Evolutionary conservation across 371 early-diverging fungal species (phyloP).

Genomic region (Apophysomyces variabilis): DNA sequence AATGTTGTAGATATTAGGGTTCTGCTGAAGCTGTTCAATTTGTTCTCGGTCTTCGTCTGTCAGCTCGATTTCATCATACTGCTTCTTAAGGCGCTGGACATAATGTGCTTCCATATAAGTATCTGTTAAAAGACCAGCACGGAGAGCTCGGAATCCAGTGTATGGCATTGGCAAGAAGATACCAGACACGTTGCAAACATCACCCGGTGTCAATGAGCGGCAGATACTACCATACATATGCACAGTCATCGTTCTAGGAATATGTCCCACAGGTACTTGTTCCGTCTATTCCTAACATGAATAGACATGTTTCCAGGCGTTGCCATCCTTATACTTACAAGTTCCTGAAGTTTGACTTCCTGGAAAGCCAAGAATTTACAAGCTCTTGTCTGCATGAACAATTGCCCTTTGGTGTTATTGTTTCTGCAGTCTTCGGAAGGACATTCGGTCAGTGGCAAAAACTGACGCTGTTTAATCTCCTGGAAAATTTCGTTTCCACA

Average conservation of each 20-base stretch:
- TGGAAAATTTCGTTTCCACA: slow-evolving; percentile 99
- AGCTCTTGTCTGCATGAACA: slow-evolving; percentile 94
- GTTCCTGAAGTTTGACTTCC: slow-evolving; percentile 94
- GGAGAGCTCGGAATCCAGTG: slow-evolving; percentile 90
- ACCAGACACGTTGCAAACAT: slow-evolving; percentile 88
- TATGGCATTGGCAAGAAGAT: slow-evolving; percentile 96
- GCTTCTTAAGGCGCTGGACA: slow-evolving; percentile 86
- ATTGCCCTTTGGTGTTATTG: slow-evolving; percentile 85
- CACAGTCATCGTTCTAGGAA: slow-evolving; percentile 95
- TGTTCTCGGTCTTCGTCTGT: slow-evolving; percentile 64
- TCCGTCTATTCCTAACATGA: slow-evolving; percentile 64
- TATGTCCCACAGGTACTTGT: slow-evolving; percentile 98
- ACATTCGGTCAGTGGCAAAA: slow-evolving; percentile 92
- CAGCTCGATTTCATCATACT: slow-evolving; percentile 81
- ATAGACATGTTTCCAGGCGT: neutral
- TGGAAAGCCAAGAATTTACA: slow-evolving; percentile 96
- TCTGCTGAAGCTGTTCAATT: slow-evolving; percentile 66
- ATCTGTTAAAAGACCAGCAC: slow-evolving; percentile 96
- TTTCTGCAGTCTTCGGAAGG: slow-evolving; percentile 83
- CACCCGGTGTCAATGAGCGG: slow-evolving; percentile 90
- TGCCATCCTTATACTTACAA: slow-evolving; percentile 54
- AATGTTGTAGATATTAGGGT: slow-evolving; percentile 81
- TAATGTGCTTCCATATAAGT: slow-evolving; percentile 93
- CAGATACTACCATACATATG: slow-evolving; percentile 88
- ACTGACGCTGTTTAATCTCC: slow-evolving; percentile 85